Conservation (phyloP, 768 basidiomycete species). For the Cystofilobasidium macerans region DNA sequence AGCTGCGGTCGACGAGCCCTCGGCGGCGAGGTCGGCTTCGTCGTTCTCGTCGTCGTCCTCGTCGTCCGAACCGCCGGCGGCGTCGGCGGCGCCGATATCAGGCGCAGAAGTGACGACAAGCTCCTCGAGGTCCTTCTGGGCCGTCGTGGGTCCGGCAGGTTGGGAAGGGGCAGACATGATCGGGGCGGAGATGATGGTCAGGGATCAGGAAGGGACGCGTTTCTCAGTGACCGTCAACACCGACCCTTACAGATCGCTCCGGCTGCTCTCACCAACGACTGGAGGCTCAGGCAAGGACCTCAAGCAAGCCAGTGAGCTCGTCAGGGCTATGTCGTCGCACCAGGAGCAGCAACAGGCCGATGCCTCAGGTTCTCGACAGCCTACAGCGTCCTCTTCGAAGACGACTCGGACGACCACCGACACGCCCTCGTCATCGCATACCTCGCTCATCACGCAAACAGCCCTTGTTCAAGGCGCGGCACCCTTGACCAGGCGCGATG, state of each 20-base stretch:
- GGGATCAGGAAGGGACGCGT: background rate
- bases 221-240: too few species aligned
- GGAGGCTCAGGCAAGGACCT: too few species aligned
- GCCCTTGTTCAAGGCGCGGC: too few species aligned
- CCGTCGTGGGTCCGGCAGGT: background rate
- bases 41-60: background rate
- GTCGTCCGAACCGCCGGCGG: background rate
- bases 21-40: background rate
- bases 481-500: too few species aligned
- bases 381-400: too few species aligned
- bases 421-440: background rate
- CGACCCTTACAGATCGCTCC: too few species aligned
- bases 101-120: background rate
- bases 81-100: background rate
- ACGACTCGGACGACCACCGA: too few species aligned
- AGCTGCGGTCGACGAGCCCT: background rate
- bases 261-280: too few species aligned
- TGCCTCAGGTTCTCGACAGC: too few species aligned
- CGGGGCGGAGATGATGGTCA: background rate
- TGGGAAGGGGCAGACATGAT: background rate
- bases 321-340: too few species aligned
- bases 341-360: too few species aligned
- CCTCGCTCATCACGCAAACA: background rate
- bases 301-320: too few species aligned
- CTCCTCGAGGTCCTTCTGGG: background rate